Percentiles rank a stretch among this genome's conserved stretches.
Evolutionary conservation across 352 stramenopile species (phyloP).

Genomic region (Peronospora belbahrii): DNA sequence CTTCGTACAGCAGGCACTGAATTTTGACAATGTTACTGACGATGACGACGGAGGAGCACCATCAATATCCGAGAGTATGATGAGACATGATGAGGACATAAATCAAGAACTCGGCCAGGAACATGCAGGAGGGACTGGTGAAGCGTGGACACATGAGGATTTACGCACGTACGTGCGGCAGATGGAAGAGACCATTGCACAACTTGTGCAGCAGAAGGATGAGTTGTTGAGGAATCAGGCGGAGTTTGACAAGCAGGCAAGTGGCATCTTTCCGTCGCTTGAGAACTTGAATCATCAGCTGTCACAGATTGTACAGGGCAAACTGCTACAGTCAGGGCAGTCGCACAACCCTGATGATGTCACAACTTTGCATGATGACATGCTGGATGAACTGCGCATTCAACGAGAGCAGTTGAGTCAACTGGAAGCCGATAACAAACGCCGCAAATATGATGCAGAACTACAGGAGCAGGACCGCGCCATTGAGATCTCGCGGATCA

Average conservation of each 20-base stretch:
- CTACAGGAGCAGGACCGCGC: slow-evolving; percentile 64
- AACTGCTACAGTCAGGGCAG: slow-evolving; percentile 34
- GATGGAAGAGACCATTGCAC: slow-evolving; percentile 73
- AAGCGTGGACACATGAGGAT: slow-evolving; percentile 33
- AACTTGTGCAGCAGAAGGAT: slow-evolving; percentile 72
- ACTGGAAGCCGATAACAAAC: slow-evolving; percentile 60
- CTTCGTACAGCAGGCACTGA: slow-evolving; percentile 64
- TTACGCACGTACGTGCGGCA: slow-evolving; percentile 68
- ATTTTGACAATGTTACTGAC: slow-evolving; percentile 54
- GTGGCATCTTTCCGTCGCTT: slow-evolving; percentile 71
- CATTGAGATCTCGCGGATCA: slow-evolving; percentile 72
- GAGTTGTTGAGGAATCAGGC: slow-evolving; percentile 66
- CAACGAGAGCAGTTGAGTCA: slow-evolving; percentile 68
- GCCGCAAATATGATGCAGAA: slow-evolving; percentile 65
- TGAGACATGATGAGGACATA: slow-evolving; percentile 9
- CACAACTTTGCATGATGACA: slow-evolving; percentile 52
- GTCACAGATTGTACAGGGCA: slow-evolving; percentile 68
- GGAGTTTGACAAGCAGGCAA: slow-evolving; percentile 80
- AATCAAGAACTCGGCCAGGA: slow-evolving; percentile 1
- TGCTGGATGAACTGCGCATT: slow-evolving; percentile 64
- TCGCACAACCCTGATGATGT: slow-evolving; percentile 56
- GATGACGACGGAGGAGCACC: slow-evolving; percentile 26
- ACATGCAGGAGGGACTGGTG: slow-evolving; percentile 17
- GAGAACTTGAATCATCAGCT: slow-evolving; percentile 75
- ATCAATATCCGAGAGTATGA: slow-evolving; percentile 7